A percentile compares a stretch with the other conserved stretches of the same genome.
Conservation (phyloP, 2,329 filamentous ascomycete species). For the Colletotrichum musae region DNA sequence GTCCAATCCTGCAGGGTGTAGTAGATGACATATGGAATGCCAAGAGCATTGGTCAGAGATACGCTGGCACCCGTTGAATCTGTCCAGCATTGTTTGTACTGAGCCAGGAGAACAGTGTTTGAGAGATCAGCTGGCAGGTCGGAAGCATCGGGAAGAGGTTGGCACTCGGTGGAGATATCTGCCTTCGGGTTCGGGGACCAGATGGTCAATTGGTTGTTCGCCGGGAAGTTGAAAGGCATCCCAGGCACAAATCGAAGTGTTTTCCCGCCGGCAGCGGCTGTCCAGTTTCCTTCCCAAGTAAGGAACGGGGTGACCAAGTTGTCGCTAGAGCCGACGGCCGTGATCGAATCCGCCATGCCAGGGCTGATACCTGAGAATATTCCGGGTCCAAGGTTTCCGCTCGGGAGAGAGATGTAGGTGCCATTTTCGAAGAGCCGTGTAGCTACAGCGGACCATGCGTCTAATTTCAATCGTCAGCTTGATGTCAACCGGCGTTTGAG, state of each 20-base stretch:
- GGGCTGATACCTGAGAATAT: slow-evolving; percentile 25
- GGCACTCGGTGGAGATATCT: neutral
- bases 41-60: slow-evolving; percentile 45
- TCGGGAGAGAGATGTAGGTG: slow-evolving; percentile 24
- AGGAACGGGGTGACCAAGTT: slow-evolving; percentile 32
- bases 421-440: slow-evolving; percentile 21
- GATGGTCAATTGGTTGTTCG: slow-evolving; percentile 5
- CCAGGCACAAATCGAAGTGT: slow-evolving; percentile 47
- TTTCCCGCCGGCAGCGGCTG: neutral
- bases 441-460: slow-evolving; percentile 20
- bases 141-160: slow-evolving; percentile 5
- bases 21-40: slow-evolving; percentile 56
- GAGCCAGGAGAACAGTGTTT: neutral
- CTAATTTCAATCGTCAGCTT: neutral
- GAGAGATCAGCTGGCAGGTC: slow-evolving; percentile 6
- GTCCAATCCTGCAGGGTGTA: slow-evolving; percentile 57
- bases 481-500: fast-evolving
- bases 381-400: slow-evolving; percentile 24
- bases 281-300: slow-evolving; percentile 36
- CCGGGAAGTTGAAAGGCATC: slow-evolving; percentile 17
- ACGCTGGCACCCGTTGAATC: neutral
- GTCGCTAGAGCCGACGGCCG: slow-evolving; percentile 28
- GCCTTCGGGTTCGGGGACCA: slow-evolving; percentile 15
- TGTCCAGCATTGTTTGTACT: slow-evolving; percentile 16
- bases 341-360: slow-evolving; percentile 22